Evolutionary conservation across 768 basidiomycete species (phyloP), one percentile per base, ranked within the genome.

Genomic region (Naganishia antarctica): DNA sequence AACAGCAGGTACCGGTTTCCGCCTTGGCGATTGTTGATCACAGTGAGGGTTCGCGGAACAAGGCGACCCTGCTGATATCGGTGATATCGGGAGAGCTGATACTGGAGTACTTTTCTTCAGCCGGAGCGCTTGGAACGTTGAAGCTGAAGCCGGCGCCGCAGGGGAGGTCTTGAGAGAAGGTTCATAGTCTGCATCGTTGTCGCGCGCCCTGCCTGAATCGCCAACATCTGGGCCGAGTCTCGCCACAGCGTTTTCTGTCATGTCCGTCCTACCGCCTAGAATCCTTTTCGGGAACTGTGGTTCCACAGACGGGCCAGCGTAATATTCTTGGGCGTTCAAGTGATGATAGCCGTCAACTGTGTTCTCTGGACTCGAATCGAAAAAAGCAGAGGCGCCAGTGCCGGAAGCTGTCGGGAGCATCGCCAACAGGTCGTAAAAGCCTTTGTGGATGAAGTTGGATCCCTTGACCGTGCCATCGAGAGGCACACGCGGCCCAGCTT

Each of bases 341-440:
- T 50, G 5, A 32, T 50, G 11, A 44, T 21, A 48, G 6, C 37
- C 6, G 7, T 28, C 25, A 16, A 29, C 8, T 9, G 32, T 63
- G 37, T 43, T 31, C 18, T n/a, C 44, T 23, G 23, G 34, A 9
- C 16, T 23, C 23, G 40, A 41, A 4, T 12, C 34, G 62, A 51
- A 41, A 21, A 49, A 63, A 1, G 50, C 48, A 11, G 40, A 40
- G 4, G 62, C 32, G 28, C 59, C 59, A 0, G 62, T 50, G 13
- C 48, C 37, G 2, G 53, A 57, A 8, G 34, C 53, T 6, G 37
- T 57, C 1, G 41, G 40, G 12, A 64, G 40, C 43, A 49, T 32
- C 13, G 51, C 43, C 26, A 64, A 28, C 29, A 64, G 21, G 34
- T 64, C 63, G 44, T 64, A 47, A 32, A 64, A 64, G 1, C 63